Evolutionary conservation across 805 yeast species (phyloP), one percentile per base, ranked within the genome.

Genomic region (Candida sithepensis): DNA sequence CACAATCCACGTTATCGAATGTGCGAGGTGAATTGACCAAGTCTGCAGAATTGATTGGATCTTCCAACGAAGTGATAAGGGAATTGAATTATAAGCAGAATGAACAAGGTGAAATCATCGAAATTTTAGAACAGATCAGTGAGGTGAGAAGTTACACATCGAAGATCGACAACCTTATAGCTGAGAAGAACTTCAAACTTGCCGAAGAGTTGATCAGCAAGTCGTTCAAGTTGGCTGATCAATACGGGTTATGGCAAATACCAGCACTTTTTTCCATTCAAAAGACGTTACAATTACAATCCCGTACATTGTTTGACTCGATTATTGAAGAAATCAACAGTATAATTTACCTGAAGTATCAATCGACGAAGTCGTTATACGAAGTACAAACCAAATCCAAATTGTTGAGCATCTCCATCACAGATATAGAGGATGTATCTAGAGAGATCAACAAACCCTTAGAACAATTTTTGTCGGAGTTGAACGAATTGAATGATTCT

Each of bases 251-350:
- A 23, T 83, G 87, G 82, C 67, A 74, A 38, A 63, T 86, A 19
- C 72, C 80, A 1, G 79, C 84, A 0, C 68, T 85, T 63, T 59
- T 62, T 13, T 69, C 78, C 13, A 65, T 80, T 5, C 78, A 74
- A 47, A 74, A 68, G 39, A 78, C 78, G 51, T 67, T 85, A 16
- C 78, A 79, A 43, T 59, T 69, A 2, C 90, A 83, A 52, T 74
- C 78, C 14, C 79, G 78, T 48, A 74, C 77, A 38, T 68, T 91
- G 24, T 84, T 85, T 57, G 89, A 84, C 41, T 78, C 79, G 52
- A 70, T 91, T 18, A 70, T 87, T n/a, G 96, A 87, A 52, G 96
- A 90, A 58, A 67, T 89, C 38, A 82, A 80, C 49, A 76, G 74
- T 41, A 84, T 87, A n/a, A 47, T 64, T 18, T 65, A 65, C 42